Evolutionary conservation across 352 stramenopile species (phyloP).

Genomic region (Phytopythium kandeliae): DNA sequence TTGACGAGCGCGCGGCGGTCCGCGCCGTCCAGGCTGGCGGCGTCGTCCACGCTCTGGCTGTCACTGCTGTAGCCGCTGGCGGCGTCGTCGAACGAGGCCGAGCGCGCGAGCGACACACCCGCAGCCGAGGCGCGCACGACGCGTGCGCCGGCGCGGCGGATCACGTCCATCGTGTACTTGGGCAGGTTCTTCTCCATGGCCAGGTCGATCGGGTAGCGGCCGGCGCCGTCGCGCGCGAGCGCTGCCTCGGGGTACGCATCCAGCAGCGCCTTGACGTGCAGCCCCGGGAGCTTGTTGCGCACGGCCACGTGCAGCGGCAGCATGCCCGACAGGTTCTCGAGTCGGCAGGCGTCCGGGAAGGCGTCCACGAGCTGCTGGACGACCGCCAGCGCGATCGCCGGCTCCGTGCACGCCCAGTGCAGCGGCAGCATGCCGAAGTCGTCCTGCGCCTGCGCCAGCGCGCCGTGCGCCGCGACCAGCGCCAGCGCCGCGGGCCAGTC

Average conservation of each 20-base stretch:
- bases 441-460: constrained; percentile 61
- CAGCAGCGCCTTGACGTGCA: constrained; percentile 58
- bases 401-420: constrained; percentile 79
- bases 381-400: constrained; percentile 33
- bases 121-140: constrained; percentile 22
- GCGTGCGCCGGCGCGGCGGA: constrained; percentile 49
- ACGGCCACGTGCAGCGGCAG: constrained; percentile 80
- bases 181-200: constrained; percentile 53
- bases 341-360: constrained; percentile 46
- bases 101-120: constrained; percentile 26
- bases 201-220: constrained; percentile 56
- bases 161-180: constrained; percentile 63
- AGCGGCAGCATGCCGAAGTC: constrained; percentile 82
- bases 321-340: constrained; percentile 77
- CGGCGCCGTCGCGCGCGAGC: constrained; percentile 47
- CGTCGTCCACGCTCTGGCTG: constrained; percentile 20
- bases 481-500: constrained; percentile 52
- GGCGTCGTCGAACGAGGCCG: constrained; percentile 27
- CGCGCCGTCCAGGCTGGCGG: constrained; percentile 15
- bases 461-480: constrained; percentile 26
- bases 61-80: constrained; percentile 16
- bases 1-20: constrained; percentile 37
- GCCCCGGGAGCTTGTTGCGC: constrained; percentile 47
- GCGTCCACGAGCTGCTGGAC: constrained; percentile 38
- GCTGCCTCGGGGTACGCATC: constrained; percentile 30